These are phyloP conservation scores for Cyberlindnera suaveolens DNA, from an alignment of 805 yeast species.

Conservation along the genomic window DNA sequence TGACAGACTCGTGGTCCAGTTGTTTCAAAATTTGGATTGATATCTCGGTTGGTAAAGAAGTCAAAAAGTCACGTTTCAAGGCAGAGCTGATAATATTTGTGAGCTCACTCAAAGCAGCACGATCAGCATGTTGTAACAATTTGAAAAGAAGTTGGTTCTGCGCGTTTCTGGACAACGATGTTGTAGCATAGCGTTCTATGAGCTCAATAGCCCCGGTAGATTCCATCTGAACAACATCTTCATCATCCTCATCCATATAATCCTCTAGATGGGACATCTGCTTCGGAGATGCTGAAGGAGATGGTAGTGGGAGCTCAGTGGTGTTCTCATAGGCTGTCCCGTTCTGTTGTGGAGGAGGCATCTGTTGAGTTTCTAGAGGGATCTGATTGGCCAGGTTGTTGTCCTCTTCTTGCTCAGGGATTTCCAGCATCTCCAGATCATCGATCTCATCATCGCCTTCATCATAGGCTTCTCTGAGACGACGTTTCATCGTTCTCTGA, in stretches of 20 bases:
- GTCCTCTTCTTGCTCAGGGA: constrained; percentile 13
- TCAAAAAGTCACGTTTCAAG: constrained; percentile 67
- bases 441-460: neutral
- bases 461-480: constrained; percentile 1
- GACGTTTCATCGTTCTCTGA: constrained; percentile 3
- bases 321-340: constrained; percentile 3
- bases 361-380: constrained; percentile 2
- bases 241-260: constrained; percentile 7
- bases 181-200: constrained; percentile 11
- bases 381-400: constrained; percentile 19
- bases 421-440: neutral
- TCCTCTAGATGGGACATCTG: constrained; percentile 25
- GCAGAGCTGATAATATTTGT: constrained; percentile 43
- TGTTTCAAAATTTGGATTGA: constrained; percentile 56
- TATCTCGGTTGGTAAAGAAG: constrained; percentile 70
- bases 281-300: constrained; percentile 60
- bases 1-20: constrained; percentile 58
- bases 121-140: constrained; percentile 50
- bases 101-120: constrained; percentile 57
- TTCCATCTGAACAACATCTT: constrained; percentile 5
- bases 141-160: constrained; percentile 46
- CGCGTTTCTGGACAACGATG: constrained; percentile 35
- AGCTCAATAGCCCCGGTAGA: constrained; percentile 6
- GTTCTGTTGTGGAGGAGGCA: neutral
- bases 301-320: constrained; percentile 53